Conservation (phyloP, 352 stramenopile species). For the Phytophthora syringae region DNA sequence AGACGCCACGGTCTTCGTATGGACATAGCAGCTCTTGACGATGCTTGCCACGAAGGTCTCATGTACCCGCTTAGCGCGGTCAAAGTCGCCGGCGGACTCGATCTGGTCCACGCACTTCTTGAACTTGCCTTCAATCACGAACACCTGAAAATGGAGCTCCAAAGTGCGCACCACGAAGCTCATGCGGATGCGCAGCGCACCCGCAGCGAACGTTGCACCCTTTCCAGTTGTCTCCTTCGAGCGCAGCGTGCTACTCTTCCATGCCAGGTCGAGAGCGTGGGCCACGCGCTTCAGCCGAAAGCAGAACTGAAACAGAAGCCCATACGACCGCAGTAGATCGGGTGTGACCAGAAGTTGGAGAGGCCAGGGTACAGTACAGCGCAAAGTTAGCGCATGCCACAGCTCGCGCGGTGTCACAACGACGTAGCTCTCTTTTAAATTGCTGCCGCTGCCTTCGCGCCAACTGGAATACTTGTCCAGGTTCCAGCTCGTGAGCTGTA, state of each 20-base stretch:
- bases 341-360: slow-evolving; percentile 71
- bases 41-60: slow-evolving; percentile 71
- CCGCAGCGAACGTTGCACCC: slow-evolving; percentile 26
- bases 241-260: slow-evolving; percentile 57
- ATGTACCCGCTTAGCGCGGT: slow-evolving; percentile 73
- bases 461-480: slow-evolving; percentile 62
- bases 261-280: slow-evolving; percentile 68
- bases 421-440: slow-evolving; percentile 47
- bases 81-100: slow-evolving; percentile 59
- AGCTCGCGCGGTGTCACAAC: slow-evolving; percentile 55
- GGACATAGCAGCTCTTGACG: slow-evolving; percentile 75
- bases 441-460: slow-evolving; percentile 12
- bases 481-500: slow-evolving; percentile 53
- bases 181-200: slow-evolving; percentile 67
- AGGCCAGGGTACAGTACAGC: slow-evolving; percentile 65
- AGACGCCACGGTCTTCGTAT: slow-evolving; percentile 63
- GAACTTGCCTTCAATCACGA: slow-evolving; percentile 76
- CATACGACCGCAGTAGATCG: slow-evolving; percentile 63
- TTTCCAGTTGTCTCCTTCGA: slow-evolving; percentile 27
- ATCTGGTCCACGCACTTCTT: slow-evolving; percentile 64
- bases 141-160: slow-evolving; percentile 80
- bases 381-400: slow-evolving; percentile 62
- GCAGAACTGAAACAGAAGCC: slow-evolving; percentile 81
- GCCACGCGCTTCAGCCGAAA: slow-evolving; percentile 80
- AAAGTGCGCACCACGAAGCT: slow-evolving; percentile 79